Evolutionary conservation across 2,329 filamentous ascomycete species (phyloP).

Genomic region (Aspergillus tubingensis): DNA sequence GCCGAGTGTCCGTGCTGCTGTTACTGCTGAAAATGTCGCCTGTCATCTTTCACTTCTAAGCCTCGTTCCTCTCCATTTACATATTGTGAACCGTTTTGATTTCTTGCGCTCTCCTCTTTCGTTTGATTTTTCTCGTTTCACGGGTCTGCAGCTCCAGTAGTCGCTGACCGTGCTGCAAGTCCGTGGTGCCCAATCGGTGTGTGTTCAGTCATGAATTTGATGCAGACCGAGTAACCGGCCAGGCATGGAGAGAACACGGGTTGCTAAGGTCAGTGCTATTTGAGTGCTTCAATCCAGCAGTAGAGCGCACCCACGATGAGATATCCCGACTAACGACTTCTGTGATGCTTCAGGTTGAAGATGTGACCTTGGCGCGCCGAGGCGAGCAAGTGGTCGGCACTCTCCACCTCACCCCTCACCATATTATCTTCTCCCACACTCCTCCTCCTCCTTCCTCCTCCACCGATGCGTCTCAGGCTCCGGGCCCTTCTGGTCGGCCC

Average conservation of each 20-base stretch:
- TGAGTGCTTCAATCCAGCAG: background rate
- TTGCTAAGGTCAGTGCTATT: conserved; percentile 41
- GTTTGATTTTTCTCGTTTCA: background rate
- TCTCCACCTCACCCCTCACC: conserved; percentile 64
- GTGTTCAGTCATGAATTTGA: conserved; percentile 34
- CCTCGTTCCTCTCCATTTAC: background rate
- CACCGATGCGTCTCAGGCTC: conserved; percentile 42
- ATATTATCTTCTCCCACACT: conserved; percentile 64
- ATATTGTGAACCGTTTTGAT: background rate
- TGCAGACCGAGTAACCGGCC: conserved; percentile 34
- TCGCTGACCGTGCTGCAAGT: conserved; percentile 10
- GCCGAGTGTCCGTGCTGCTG: conserved; percentile 19
- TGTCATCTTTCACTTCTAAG: conserved; percentile 3
- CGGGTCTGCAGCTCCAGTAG: background rate
- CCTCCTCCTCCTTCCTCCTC: conserved; percentile 41
- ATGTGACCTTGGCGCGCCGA: conserved; percentile 61
- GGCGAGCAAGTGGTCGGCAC: conserved; percentile 60
- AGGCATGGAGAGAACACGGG: conserved; percentile 49
- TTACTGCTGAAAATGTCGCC: conserved; percentile 14
- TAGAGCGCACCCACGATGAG: background rate
- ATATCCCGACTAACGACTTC: conserved; percentile 6
- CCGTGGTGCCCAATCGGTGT: conserved; percentile 1
- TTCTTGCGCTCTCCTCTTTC: background rate
- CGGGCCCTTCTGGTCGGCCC: conserved; percentile 48
- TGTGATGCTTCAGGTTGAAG: conserved; percentile 45